Conservation (phyloP, 1,284 basidiomycete species). For the Marasmius fiardii region DNA sequence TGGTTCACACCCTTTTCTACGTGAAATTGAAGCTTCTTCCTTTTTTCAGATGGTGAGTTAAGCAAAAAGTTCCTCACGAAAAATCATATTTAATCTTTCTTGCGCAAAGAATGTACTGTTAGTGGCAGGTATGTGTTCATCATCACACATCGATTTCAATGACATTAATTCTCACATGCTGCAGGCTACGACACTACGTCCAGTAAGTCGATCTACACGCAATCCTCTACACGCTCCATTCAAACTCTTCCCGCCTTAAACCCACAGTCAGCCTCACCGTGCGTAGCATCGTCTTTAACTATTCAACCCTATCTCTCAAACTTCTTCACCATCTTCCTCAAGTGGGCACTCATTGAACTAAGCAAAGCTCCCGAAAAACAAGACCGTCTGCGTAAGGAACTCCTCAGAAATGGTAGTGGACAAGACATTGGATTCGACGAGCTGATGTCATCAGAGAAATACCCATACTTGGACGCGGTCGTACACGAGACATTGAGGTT, state of each 20-base stretch:
- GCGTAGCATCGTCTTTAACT: background rate
- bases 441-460: background rate
- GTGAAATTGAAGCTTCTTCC: background rate
- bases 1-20: slow-evolving; percentile 12
- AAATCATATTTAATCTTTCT: background rate
- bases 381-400: slow-evolving; percentile 23
- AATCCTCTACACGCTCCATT: background rate
- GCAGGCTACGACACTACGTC: slow-evolving; percentile 36
- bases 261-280: slow-evolving; percentile 24
- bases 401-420: slow-evolving; percentile 18
- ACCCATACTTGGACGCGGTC: slow-evolving; percentile 33
- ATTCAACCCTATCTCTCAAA: background rate
- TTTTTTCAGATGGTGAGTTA: background rate
- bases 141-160: background rate
- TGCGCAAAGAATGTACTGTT: slow-evolving; percentile 23
- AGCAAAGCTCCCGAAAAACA: slow-evolving; percentile 20
- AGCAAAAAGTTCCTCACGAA: background rate
- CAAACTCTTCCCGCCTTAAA: background rate
- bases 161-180: background rate
- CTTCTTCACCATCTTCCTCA: slow-evolving; percentile 4
- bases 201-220: slow-evolving; percentile 23
- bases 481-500: slow-evolving; percentile 43
- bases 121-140: slow-evolving; percentile 26
- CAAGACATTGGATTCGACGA: slow-evolving; percentile 17
- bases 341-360: slow-evolving; percentile 30